Conservation (phyloP, 75 land plant species). For the Sequoia sempervirens region DNA sequence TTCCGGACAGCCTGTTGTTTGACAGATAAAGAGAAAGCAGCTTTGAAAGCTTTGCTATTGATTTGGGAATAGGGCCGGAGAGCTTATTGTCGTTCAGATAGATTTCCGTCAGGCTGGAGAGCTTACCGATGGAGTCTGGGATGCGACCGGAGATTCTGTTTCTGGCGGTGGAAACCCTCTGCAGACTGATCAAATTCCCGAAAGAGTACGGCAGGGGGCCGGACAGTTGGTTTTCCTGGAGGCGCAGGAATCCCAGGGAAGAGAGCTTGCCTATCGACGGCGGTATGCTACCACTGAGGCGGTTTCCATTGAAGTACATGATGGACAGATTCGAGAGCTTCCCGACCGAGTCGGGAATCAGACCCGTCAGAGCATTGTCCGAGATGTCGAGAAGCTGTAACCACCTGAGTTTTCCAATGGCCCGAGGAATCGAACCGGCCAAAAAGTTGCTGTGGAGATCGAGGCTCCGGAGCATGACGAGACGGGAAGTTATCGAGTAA, state of each 20-base stretch:
- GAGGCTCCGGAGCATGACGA: not conserved
- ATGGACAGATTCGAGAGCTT: not conserved
- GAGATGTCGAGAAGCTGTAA: conserved; percentile 44
- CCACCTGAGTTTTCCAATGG: conserved; percentile 12
- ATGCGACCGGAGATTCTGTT: conserved; percentile 34
- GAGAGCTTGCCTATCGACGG: conserved; percentile 14
- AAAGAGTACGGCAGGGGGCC: conserved; percentile 15
- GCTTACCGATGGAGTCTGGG: conserved; percentile 20
- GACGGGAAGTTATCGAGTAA: conserved; percentile 3
- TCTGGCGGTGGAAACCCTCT: conserved; percentile 20
- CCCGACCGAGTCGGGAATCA: conserved; percentile 30
- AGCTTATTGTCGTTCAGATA: too few relatives aligned
- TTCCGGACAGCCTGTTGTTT: too few relatives aligned
- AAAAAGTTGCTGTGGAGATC: conserved; percentile 24
- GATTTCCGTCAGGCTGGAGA: conserved; percentile 15
- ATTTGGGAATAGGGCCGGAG: too few relatives aligned
- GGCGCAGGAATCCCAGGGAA: conserved; percentile 16
- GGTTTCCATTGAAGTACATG: conserved; percentile 17
- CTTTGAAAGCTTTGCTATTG: too few relatives aligned
- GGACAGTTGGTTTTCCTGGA: conserved; percentile 21
- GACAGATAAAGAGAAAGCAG: too few relatives aligned
- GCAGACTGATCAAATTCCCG: conserved; percentile 16
- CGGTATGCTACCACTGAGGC: conserved; percentile 32
- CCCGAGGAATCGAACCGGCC: conserved; percentile 19
- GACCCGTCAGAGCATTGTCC: conserved; percentile 32